Conservation (phyloP, 495 filamentous ascomycete species). For the Penicillium verhagenii region DNA sequence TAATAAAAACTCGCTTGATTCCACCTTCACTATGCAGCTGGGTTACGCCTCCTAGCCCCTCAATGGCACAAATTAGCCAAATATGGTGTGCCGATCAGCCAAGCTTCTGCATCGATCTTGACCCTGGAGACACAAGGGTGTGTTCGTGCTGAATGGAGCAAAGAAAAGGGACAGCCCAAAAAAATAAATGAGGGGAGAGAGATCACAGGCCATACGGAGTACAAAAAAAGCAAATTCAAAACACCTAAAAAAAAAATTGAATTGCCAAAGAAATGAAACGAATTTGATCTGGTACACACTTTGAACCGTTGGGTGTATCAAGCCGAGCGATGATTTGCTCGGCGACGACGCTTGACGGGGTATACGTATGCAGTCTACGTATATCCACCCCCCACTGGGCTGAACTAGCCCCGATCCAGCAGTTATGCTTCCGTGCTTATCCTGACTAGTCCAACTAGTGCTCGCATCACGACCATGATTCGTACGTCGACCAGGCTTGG, state of each 20-base stretch:
- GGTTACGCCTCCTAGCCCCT: not conserved
- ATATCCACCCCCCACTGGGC: slow-evolving; percentile 15
- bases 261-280: not conserved
- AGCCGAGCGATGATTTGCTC: slow-evolving; percentile 26
- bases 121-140: slow-evolving; percentile 2
- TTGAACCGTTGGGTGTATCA: slow-evolving; percentile 12
- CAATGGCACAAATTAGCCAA: slow-evolving; percentile 4
- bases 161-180: not conserved
- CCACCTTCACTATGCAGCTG: not conserved
- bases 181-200: no score
- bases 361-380: slow-evolving; percentile 33
- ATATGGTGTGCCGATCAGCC: slow-evolving; percentile 17
- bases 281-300: slow-evolving; percentile 6
- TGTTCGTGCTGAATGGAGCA: not conserved
- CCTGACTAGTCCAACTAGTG: slow-evolving; percentile 10
- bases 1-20: not conserved
- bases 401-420: slow-evolving; percentile 17
- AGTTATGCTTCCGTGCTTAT: slow-evolving; percentile 12
- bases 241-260: not conserved
- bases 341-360: slow-evolving; percentile 6
- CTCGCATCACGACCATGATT: slow-evolving; percentile 15
- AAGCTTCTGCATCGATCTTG: slow-evolving; percentile 23
- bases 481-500: slow-evolving; percentile 13
- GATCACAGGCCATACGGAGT: not conserved
- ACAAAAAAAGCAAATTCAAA: not conserved